Percentiles rank a stretch among this genome's conserved stretches.
Evolutionary conservation across 225 moss, liverwort and hornwort genomes (phyloP).

Genomic region (Bryum argenteum): DNA sequence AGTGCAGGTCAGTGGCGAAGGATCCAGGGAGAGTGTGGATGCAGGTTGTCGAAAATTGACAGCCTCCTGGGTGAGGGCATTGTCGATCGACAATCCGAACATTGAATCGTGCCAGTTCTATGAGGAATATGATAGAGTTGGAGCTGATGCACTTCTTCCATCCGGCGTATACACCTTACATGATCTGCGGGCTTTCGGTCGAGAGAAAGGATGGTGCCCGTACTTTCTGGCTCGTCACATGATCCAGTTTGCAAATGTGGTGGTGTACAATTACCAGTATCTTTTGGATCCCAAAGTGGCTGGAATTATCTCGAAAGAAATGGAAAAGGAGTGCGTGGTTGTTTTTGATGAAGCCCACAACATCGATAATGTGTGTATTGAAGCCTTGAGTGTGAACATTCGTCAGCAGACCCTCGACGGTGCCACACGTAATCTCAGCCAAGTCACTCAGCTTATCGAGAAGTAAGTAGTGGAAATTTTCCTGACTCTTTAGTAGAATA

Average conservation of each 20-base stretch:
- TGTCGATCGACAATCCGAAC: conserved; percentile 72
- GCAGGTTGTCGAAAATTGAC: conserved; percentile 95
- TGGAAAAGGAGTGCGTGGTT: conserved; percentile 97
- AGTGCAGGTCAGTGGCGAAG: conserved; percentile 85
- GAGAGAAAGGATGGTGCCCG: conserved; percentile 94
- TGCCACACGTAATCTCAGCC: conserved; percentile 83
- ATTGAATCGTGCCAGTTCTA: conserved; percentile 74
- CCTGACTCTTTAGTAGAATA: too few species aligned
- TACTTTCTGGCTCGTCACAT: conserved; percentile 98
- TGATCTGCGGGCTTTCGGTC: conserved; percentile 78
- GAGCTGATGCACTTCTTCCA: conserved; percentile 81
- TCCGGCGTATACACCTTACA: conserved; percentile 91
- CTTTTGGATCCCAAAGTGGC: conserved; percentile 97
- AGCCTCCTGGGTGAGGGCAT: conserved; percentile 95
- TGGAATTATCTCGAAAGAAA: conserved; percentile 93
- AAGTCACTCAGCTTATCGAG: conserved; percentile 92
- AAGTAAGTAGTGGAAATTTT: conserved; percentile 56
- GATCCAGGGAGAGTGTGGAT: conserved; percentile 97
- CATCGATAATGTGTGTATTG: conserved; percentile 98
- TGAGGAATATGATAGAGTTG: conserved; percentile 80
- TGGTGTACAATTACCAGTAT: conserved; percentile 98
- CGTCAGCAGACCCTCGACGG: conserved; percentile 98
- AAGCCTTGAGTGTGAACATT: conserved; percentile 97
- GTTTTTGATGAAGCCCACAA: conserved; percentile 99
- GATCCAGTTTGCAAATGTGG: conserved; percentile 97